Base-by-base conservation (phyloP, 192 early-diverging fungal species). In the Coemansia sp. region DNA sequence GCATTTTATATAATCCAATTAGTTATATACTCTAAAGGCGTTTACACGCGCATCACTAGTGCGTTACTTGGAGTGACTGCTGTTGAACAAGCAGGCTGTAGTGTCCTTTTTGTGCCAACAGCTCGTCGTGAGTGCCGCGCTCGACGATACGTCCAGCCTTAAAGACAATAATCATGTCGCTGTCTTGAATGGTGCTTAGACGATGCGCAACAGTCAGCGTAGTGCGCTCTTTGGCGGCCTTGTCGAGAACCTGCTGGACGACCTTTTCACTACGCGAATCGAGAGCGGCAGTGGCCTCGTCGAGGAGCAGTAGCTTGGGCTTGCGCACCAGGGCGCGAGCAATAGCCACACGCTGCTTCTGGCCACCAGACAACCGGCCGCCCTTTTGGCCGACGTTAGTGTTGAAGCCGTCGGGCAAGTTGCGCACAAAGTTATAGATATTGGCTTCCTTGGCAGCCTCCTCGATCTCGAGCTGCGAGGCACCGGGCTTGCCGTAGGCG, bases 201-300 rank as follows among this genome's bases (percentile, higher is more conserved):
- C 90, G 90, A 76, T 93, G 91, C 21, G 88, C 88, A 65, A 88
- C 80, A 34, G 85, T 78, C 63, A 93, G 83, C 2, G 92, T 92
- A 0, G 93, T 93, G 32, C 93, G 75, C 38, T 90, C 92, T 46
- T 84, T 69, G n/a, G 86, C 85, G 1, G 82, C 86, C 63, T 61
- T 68, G 78, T 94, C 92, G 44, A 94, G 80, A 1, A 90, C 92
- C 21, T 82, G 76, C 74, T 94, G 92, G 6, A 94, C 93, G 17
- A 92, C 75, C 72, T 83, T 89, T 76, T 94, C 93, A 50, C 86
- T 87, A 60, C 88, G 87, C 10, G 89, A 89, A 72, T 94, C 93
- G 15, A 94, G 75, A 0, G 93, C 91, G 14, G 85, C 86, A 2
- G 93, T 92, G 10, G 93, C 92, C 77, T 94, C 93, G 71, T 94